Percentiles rank a stretch among this genome's conserved stretches.
Evolutionary conservation across 2,329 filamentous ascomycete genomes (phyloP).

Genomic region (Colletotrichum sp.): DNA sequence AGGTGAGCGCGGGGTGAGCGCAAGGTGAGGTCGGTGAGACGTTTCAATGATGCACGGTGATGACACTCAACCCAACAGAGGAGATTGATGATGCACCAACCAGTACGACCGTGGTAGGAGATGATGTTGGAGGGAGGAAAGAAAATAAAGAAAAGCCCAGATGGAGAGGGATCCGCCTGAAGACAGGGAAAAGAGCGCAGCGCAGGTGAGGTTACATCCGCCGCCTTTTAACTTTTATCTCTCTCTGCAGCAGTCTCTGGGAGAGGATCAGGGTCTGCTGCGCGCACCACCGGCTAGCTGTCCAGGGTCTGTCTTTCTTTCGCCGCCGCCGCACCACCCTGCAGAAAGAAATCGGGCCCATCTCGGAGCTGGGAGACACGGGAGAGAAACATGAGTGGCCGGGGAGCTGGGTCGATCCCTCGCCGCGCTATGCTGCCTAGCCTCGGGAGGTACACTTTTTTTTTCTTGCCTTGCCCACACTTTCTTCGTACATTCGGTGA

Average conservation of each 20-base stretch:
- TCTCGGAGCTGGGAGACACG: neutral
- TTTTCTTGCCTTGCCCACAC: neutral
- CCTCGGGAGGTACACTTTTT: neutral
- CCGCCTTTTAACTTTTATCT: conserved; percentile 1
- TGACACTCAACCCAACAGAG: neutral
- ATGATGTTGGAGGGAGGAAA: neutral
- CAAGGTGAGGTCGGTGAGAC: neutral
- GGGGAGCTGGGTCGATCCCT: neutral
- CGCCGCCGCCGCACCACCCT: neutral
- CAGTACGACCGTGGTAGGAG: neutral
- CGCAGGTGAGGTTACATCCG: conserved; percentile 8
- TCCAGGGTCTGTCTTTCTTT: neutral
- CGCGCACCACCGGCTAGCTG: neutral
- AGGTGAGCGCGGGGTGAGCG: neutral
- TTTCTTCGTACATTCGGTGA: neutral
- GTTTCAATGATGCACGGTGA: neutral
- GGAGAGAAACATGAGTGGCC: neutral
- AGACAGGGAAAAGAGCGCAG: neutral
- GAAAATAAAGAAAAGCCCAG: neutral
- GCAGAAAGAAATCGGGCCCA: conserved; percentile 7
- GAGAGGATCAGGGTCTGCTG: neutral
- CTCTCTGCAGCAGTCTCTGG: neutral
- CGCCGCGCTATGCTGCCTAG: neutral
- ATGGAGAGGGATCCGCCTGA: neutral
- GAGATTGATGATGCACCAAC: neutral